Conservation (phyloP, 768 basidiomycete genomes). For the Mycena sanguinolenta region DNA sequence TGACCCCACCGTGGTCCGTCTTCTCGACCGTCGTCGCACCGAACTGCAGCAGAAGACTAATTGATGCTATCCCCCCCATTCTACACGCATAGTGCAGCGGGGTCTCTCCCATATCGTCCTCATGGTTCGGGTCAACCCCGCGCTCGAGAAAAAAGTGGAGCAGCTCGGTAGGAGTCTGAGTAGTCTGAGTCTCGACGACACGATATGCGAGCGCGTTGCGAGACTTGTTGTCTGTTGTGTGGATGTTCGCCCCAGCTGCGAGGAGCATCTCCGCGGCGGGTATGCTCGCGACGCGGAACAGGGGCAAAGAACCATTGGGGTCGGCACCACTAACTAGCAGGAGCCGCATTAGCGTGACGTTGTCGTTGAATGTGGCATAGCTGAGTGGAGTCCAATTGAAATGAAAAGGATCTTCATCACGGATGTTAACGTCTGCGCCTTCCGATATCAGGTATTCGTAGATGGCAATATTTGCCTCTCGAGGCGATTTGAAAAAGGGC, state of each 20-base stretch:
- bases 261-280: neutral
- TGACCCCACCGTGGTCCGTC: neutral
- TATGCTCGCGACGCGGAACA: neutral
- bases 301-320: no score
- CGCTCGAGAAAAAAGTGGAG: neutral
- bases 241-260: neutral
- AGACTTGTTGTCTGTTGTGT: neutral
- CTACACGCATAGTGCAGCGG: neutral
- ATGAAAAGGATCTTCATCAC: no score
- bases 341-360: neutral
- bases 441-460: no score
- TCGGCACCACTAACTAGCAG: neutral
- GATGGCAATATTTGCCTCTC: no score
- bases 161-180: no score
- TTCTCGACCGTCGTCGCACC: neutral
- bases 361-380: neutral
- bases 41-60: neutral
- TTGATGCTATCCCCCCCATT: no score
- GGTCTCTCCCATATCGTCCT: neutral
- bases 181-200: no score
- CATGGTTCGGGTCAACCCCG: neutral
- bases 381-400: no score
- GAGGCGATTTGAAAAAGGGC: no score
- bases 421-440: no score
- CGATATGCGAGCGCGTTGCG: no score